These are phyloP conservation scores for Lentinula boryana DNA, from an alignment of 768 basidiomycete genomes.

Conservation along the genomic window DNA sequence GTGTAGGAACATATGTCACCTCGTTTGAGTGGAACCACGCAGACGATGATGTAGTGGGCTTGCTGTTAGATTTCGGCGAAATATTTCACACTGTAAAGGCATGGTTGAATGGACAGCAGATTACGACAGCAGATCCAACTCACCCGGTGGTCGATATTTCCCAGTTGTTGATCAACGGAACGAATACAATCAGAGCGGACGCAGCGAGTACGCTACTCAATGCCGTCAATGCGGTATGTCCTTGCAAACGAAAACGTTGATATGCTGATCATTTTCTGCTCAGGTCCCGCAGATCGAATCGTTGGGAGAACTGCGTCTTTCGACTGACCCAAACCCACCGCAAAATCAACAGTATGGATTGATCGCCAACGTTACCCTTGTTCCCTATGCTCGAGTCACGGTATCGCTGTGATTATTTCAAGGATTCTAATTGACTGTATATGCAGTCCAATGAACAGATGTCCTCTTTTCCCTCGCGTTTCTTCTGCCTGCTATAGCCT, in stretches of 20 bases:
- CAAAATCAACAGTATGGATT: constrained; percentile 10
- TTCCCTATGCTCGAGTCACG: constrained; percentile 10
- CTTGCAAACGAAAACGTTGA: neutral
- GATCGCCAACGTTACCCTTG: constrained; percentile 7
- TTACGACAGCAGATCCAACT: constrained; percentile 11
- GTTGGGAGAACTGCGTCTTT: constrained; percentile 8
- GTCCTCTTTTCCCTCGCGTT: too few relatives aligned
- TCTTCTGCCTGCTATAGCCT: too few relatives aligned
- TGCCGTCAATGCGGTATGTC: constrained; percentile 11
- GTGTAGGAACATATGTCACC: constrained; percentile 12
- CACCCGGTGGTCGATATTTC: constrained; percentile 10
- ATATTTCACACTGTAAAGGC: constrained; percentile 13
- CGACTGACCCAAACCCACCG: neutral
- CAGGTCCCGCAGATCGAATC: constrained; percentile 6
- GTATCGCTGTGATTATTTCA: neutral
- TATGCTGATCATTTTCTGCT: neutral
- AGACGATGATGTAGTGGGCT: constrained; percentile 6
- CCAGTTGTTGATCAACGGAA: constrained; percentile 6
- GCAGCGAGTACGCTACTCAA: constrained; percentile 11
- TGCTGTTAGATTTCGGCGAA: constrained; percentile 9
- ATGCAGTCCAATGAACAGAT: too few relatives aligned
- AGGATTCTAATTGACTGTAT: too few relatives aligned
- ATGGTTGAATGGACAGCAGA: constrained; percentile 10
- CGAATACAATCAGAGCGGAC: constrained; percentile 10
- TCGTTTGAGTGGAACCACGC: constrained; percentile 10